Percentiles rank a stretch among this genome's conserved stretches.
phyloP scores from a whole-genome alignment of 768 basidiomycete genomes.

The Boletus sp. region DNA sequence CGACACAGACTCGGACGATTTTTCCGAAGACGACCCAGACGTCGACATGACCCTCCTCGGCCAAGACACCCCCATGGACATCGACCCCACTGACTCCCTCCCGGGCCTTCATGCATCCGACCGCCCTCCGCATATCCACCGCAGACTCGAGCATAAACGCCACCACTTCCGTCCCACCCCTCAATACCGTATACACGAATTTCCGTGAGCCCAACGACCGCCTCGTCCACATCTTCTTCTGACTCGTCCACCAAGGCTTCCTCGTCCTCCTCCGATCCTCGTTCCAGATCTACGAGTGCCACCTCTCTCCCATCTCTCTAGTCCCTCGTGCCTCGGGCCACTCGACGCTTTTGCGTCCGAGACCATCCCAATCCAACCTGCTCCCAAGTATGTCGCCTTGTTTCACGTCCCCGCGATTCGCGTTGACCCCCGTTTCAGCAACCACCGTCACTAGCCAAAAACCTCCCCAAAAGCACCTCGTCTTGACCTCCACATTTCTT shows the following conservation, averaged over 20 bases:
- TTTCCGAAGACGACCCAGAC: conserved; percentile 23
- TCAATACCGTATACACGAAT: conserved; percentile 6
- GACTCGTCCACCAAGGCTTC: conserved; percentile 24
- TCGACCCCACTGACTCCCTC: conserved; percentile 21
- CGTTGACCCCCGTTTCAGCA: conserved; percentile 8
- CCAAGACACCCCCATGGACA: conserved; percentile 27
- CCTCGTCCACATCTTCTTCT: conserved; percentile 25
- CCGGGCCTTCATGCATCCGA: conserved; percentile 43
- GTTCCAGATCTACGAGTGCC: conserved; percentile 23
- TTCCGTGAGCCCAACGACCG: conserved; percentile 22
- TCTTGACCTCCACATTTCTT: conserved; percentile 52
- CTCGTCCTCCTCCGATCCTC: conserved; percentile 22
- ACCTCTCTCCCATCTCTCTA: conserved; percentile 27
- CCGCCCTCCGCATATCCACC: conserved; percentile 31
- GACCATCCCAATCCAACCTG: background rate
- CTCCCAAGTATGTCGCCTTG: background rate
- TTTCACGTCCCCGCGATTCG: background rate
- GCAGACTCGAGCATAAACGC: conserved; percentile 8
- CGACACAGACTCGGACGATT: conserved; percentile 31
- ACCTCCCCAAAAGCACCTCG: conserved; percentile 24
- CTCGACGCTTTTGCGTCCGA: conserved; percentile 1
- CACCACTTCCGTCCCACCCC: conserved; percentile 2
- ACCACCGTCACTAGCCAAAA: conserved; percentile 5
- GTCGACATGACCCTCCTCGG: conserved; percentile 32
- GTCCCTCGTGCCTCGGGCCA: conserved; percentile 6